phyloP scores from a whole-genome alignment of 768 basidiomycete species.

The Lactarius evosmus region DNA sequence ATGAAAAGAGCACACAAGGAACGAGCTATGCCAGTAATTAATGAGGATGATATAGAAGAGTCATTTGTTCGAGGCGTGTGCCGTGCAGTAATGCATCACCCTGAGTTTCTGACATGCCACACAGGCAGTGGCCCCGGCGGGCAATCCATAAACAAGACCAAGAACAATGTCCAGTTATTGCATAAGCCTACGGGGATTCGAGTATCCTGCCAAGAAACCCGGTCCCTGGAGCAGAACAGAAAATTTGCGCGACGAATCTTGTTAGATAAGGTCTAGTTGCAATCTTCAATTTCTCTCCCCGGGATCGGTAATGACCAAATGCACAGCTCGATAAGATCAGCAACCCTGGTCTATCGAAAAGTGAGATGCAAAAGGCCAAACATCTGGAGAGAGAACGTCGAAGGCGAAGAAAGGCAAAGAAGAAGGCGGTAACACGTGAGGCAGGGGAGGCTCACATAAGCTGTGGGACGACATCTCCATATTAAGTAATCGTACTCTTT shows the following conservation, averaged over 20 bases:
- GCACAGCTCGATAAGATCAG: slow-evolving; percentile 62
- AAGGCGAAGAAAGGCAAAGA: slow-evolving; percentile 34
- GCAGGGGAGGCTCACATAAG: slow-evolving; percentile 5
- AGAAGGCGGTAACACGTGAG: slow-evolving; percentile 32
- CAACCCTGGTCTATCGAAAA: slow-evolving; percentile 52
- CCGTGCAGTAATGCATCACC: slow-evolving; percentile 3
- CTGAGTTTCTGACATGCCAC: slow-evolving; percentile 18
- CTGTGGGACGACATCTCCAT: slow-evolving; percentile 3
- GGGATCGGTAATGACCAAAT: not conserved
- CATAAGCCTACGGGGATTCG: slow-evolving; percentile 88
- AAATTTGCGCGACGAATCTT: slow-evolving; percentile 70
- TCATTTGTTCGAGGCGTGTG: slow-evolving; percentile 76
- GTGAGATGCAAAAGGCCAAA: slow-evolving; percentile 38
- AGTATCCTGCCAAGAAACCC: slow-evolving; percentile 84
- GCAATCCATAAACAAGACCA: slow-evolving; percentile 96
- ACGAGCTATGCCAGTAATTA: slow-evolving; percentile 62
- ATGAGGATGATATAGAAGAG: slow-evolving; percentile 83
- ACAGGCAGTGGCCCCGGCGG: slow-evolving; percentile 89
- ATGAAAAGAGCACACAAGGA: slow-evolving; percentile 66
- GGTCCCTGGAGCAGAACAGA: slow-evolving; percentile 77
- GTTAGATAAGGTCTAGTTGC: slow-evolving; percentile 57
- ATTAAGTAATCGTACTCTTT: not conserved
- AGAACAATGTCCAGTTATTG: slow-evolving; percentile 84
- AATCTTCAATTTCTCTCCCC: not conserved
- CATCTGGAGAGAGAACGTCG: slow-evolving; percentile 40